Percentiles rank a stretch among this genome's conserved stretches.
These are phyloP conservation scores for Myxozyma geophila DNA, from an alignment of 805 yeast species.

Conservation along the genomic window DNA sequence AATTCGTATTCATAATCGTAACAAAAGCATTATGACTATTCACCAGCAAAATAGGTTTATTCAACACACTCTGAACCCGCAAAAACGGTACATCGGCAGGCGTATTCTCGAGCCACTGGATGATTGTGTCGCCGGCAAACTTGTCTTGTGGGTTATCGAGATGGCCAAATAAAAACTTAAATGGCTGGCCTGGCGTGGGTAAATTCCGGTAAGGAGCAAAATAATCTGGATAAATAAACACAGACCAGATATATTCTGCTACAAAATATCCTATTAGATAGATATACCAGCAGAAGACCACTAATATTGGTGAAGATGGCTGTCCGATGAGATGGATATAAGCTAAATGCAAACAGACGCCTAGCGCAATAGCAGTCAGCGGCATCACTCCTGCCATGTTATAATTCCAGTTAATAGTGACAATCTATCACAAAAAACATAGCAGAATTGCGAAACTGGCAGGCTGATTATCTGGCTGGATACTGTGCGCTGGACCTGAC, in stretches of 20 bases:
- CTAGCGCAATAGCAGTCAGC: too few species aligned
- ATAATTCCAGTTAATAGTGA: too few species aligned
- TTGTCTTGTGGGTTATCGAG: neutral
- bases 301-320: neutral
- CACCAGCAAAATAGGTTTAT: neutral
- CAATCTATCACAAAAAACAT: too few species aligned
- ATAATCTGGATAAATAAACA: neutral
- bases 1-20: conserved; percentile 18
- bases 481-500: too few species aligned
- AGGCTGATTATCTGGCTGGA: too few species aligned
- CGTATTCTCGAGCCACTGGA: neutral
- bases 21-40: conserved; percentile 7
- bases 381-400: too few species aligned
- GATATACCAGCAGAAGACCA: too few species aligned
- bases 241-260: neutral
- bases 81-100: neutral
- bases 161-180: neutral
- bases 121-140: neutral
- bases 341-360: too few species aligned
- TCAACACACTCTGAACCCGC: neutral
- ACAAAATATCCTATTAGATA: neutral
- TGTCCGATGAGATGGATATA: too few species aligned
- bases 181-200: neutral
- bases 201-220: neutral
- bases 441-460: too few species aligned